Evolutionary conservation across 495 filamentous ascomycete genomes (phyloP).

Genomic region (Trichoderma parareesei): DNA sequence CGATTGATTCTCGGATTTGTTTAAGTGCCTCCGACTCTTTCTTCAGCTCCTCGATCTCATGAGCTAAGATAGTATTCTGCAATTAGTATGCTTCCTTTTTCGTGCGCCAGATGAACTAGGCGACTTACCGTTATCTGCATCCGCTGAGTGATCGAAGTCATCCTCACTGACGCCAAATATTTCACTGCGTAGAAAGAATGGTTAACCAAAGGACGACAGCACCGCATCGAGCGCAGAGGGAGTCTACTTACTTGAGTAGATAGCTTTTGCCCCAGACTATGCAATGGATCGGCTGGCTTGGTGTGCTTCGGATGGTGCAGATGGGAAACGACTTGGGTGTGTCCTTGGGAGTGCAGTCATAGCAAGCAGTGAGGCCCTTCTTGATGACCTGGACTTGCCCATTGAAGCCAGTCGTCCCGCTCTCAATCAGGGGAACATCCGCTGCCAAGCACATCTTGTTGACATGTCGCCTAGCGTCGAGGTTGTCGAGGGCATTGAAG

Average conservation of each 20-base stretch:
- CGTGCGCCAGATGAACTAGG: not conserved
- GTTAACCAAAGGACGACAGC: not conserved
- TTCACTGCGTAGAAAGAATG: constrained; percentile 35
- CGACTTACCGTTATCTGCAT: constrained; percentile 57
- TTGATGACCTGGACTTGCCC: constrained; percentile 96
- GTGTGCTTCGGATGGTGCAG: constrained; percentile 93
- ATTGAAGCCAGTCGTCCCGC: constrained; percentile 96
- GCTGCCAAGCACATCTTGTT: constrained; percentile 97
- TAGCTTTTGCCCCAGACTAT: constrained; percentile 99
- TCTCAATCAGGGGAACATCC: constrained; percentile 86
- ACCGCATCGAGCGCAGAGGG: constrained; percentile 12
- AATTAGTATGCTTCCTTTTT: not conserved
- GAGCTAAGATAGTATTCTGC: constrained; percentile 29
- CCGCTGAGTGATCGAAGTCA: constrained; percentile 69
- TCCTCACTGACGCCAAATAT: constrained; percentile 91
- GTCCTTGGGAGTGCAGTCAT: constrained; percentile 86
- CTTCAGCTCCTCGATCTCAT: constrained; percentile 79
- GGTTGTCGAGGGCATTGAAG: constrained; percentile 95
- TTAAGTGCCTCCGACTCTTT: constrained; percentile 77
- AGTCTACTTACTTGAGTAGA: constrained; percentile 54
- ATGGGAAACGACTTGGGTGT: constrained; percentile 87
- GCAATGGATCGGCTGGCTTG: constrained; percentile 92
- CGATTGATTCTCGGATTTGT: constrained; percentile 74
- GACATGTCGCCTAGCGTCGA: constrained; percentile 89
- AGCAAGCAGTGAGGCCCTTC: constrained; percentile 90